A percentile compares a stretch with the other conserved stretches of the same genome.
These are phyloP conservation scores for Claviceps quebecensis DNA, from an alignment of 2,329 filamentous ascomycete genomes.

Conservation along the genomic window DNA sequence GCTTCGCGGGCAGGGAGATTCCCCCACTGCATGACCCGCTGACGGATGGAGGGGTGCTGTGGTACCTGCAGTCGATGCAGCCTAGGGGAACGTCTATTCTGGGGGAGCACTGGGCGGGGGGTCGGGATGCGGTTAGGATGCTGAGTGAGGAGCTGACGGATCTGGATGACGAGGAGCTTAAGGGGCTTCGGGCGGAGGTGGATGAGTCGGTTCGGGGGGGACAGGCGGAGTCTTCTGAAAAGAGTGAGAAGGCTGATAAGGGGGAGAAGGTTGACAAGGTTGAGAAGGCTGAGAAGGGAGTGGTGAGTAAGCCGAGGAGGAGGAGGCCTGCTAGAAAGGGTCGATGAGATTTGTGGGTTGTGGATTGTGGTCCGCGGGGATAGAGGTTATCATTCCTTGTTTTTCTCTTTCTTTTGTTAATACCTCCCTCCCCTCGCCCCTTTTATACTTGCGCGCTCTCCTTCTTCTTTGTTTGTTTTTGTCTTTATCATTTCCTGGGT, in stretches of 20 bases:
- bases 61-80: conserved; percentile 76
- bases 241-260: too few relatives aligned
- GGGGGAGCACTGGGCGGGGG: conserved; percentile 50
- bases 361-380: too few relatives aligned
- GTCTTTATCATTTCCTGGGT: not conserved
- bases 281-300: not conserved
- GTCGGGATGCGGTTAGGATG: conserved; percentile 48
- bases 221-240: too few relatives aligned
- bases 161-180: conserved; percentile 79
- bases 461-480: not conserved
- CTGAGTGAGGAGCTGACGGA: conserved; percentile 85
- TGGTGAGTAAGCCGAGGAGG: conserved; percentile 16
- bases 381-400: too few relatives aligned
- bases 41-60: conserved; percentile 65
- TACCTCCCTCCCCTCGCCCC: too few relatives aligned
- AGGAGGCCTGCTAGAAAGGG: conserved; percentile 22
- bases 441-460: too few relatives aligned
- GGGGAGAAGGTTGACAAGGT: too few relatives aligned
- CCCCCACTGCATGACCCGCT: conserved; percentile 31
- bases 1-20: conserved; percentile 31
- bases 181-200: conserved; percentile 47
- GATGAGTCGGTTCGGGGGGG: conserved; percentile 22
- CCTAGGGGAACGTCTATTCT: conserved; percentile 66
- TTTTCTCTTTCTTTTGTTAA: too few relatives aligned
- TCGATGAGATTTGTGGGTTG: conserved; percentile 8